A percentile compares a stretch with the other conserved stretches of the same genome.
phyloP scores from a whole-genome alignment of 768 basidiomycete genomes.

The Tephrocybe rancida region DNA sequence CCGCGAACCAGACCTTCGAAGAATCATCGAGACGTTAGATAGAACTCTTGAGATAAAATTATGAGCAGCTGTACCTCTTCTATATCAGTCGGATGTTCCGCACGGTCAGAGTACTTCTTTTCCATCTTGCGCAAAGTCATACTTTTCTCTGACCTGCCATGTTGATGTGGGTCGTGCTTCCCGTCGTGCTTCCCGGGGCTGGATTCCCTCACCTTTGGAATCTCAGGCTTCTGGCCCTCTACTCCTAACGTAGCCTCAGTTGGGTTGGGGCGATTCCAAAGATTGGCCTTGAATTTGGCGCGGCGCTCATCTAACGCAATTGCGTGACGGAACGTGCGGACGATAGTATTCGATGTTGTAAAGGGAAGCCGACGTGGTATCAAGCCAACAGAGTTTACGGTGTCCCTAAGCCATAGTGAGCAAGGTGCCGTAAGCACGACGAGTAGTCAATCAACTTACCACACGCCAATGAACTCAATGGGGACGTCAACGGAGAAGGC shows the following conservation, averaged over 20 bases:
- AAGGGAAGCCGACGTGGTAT: constrained; percentile 51
- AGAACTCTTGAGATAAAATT: background rate
- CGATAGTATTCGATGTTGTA: constrained; percentile 46
- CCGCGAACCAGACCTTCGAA: constrained; percentile 49
- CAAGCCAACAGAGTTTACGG: constrained; percentile 55
- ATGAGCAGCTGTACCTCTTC: constrained; percentile 32
- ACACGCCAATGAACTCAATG: constrained; percentile 17
- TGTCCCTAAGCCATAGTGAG: constrained; percentile 43
- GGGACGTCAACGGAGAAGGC: constrained; percentile 45
- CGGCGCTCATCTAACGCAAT: constrained; percentile 56
- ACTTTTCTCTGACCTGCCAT: constrained; percentile 6
- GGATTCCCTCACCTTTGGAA: no score
- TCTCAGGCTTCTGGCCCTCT: constrained; percentile 12
- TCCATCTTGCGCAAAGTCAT: constrained; percentile 12
- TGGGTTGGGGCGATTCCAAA: constrained; percentile 34
- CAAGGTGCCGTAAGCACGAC: constrained; percentile 26
- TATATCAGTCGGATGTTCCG: constrained; percentile 32
- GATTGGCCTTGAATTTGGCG: constrained; percentile 50
- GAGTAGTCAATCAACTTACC: constrained; percentile 25
- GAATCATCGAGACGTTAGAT: no score
- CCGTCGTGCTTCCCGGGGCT: no score
- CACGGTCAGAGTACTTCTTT: constrained; percentile 7
- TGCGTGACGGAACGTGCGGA: constrained; percentile 55
- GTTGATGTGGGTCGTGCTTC: background rate
- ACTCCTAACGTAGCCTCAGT: constrained; percentile 14